Conservation (phyloP, 2,329 filamentous ascomycete species). For the Parastagonospora avenae region DNA sequence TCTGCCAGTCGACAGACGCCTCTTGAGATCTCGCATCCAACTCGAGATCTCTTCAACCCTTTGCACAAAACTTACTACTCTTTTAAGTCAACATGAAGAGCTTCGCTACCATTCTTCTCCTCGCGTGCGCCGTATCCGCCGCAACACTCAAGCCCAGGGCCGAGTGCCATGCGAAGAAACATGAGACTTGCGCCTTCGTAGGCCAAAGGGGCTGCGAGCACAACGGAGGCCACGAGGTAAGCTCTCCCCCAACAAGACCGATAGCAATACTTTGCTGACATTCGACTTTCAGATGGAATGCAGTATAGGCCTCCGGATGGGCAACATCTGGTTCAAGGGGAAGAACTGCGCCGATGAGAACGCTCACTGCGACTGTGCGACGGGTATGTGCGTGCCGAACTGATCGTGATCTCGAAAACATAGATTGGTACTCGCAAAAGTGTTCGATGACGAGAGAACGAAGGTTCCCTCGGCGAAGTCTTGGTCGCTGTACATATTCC, state of each 20-base stretch:
- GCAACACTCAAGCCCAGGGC: background rate
- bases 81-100: background rate
- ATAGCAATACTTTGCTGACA: background rate
- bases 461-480: too few relatives aligned
- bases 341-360: background rate
- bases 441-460: too few relatives aligned
- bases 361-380: background rate
- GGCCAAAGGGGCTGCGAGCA: background rate
- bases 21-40: too few relatives aligned
- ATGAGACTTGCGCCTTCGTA: background rate
- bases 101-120: background rate
- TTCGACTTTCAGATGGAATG: background rate
- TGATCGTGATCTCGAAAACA: too few relatives aligned
- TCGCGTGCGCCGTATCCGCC: background rate
- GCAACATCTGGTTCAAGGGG: background rate
- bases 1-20: too few relatives aligned
- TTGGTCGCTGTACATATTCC: too few relatives aligned
- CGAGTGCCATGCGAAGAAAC: background rate
- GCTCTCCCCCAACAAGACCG: background rate
- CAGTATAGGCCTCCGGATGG: background rate
- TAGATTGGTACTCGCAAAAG: too few relatives aligned
- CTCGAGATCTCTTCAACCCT: too few relatives aligned
- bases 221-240: background rate
- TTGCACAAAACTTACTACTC: background rate
- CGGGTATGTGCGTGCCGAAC: background rate